Percentiles rank a stretch among this genome's conserved stretches.
These are phyloP conservation scores for Ceratocystis cubensis DNA, from an alignment of 2,329 filamentous ascomycete species.

Conservation along the genomic window DNA sequence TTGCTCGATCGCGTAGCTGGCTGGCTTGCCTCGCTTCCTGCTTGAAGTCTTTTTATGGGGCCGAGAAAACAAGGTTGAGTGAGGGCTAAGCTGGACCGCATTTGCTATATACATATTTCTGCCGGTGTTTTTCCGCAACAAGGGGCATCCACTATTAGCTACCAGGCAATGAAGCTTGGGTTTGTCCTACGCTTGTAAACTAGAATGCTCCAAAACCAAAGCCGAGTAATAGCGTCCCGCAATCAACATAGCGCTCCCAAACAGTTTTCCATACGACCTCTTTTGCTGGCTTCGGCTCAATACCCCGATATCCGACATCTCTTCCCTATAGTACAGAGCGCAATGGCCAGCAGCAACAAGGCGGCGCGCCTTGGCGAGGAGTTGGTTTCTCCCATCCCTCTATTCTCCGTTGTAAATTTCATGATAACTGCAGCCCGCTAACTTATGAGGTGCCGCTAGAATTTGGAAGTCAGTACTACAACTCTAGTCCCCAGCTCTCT, in stretches of 20 bases:
- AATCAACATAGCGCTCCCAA: background rate
- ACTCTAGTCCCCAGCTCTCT: background rate
- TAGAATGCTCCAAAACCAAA: no score
- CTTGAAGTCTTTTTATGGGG: conserved; percentile 18
- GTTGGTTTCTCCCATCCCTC: conserved; percentile 31
- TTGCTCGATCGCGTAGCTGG: conserved; percentile 1
- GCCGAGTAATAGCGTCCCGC: background rate
- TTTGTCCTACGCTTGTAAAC: background rate
- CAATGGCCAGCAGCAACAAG: conserved; percentile 49
- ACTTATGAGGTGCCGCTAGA: conserved; percentile 35
- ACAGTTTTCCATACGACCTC: background rate
- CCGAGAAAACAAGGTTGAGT: conserved; percentile 1
- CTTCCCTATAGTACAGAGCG: background rate
- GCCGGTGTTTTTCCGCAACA: conserved; percentile 10
- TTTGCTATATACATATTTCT: background rate
- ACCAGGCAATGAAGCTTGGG: background rate
- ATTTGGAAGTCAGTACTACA: conserved; percentile 75
- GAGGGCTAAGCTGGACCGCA: background rate
- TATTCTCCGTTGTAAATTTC: background rate
- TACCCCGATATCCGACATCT: no score
- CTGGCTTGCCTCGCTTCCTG: conserved; percentile 9
- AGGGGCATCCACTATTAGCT: conserved; percentile 9
- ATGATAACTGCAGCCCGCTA: conserved; percentile 18
- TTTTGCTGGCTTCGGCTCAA: background rate
- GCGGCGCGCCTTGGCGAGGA: conserved; percentile 50